phyloP scores from a whole-genome alignment of 768 basidiomycete genomes.

The Leccinum ochraceum region DNA sequence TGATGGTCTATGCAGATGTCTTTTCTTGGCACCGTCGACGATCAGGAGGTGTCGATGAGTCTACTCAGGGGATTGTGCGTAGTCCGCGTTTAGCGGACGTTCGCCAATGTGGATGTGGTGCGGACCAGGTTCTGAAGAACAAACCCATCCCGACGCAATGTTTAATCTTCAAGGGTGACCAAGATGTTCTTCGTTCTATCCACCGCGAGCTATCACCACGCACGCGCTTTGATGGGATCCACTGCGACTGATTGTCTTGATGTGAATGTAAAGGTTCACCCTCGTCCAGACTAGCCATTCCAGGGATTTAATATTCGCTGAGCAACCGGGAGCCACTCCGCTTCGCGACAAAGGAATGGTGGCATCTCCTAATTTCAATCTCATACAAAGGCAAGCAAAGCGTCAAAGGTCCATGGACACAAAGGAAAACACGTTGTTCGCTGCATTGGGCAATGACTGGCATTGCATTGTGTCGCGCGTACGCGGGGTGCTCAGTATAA shows the following conservation, averaged over 20 bases:
- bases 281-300: background rate
- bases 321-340: background rate
- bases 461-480: background rate
- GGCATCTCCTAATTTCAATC: background rate
- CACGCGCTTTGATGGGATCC: background rate
- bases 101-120: background rate
- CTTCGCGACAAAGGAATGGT: conserved; percentile 10
- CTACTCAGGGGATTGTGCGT: background rate
- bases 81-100: background rate
- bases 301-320: background rate
- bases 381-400: conserved; percentile 18
- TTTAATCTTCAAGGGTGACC: background rate
- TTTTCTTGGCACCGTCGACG: conserved; percentile 9
- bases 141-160: background rate
- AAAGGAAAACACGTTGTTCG: conserved; percentile 9
- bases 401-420: conserved; percentile 5
- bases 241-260: background rate
- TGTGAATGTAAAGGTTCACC: conserved; percentile 3
- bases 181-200: background rate
- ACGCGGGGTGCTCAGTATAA: conserved; percentile 13
- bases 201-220: background rate
- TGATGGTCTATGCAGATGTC: conserved; percentile 2
- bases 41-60: conserved; percentile 1
- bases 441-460: conserved; percentile 2
- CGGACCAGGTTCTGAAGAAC: background rate